Percentiles rank a stretch among this genome's conserved stretches.
Evolutionary conservation across 805 yeast genomes (phyloP).

Genomic region (Barnettozyma wickerhamii): DNA sequence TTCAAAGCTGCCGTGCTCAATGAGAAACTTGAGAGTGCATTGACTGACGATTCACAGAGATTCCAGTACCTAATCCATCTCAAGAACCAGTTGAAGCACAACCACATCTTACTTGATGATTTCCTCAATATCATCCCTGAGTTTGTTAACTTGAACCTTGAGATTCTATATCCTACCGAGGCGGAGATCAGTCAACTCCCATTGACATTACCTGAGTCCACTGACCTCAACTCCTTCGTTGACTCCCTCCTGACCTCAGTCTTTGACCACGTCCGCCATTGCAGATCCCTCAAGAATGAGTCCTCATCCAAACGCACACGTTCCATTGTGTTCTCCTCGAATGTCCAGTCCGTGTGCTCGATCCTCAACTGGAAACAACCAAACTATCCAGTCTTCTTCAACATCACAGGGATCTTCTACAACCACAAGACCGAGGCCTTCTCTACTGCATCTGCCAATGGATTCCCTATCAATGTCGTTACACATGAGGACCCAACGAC

Average conservation of each 20-base stretch:
- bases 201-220: conserved; percentile 34
- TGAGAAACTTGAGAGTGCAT: conserved; percentile 16
- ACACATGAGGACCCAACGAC: conserved; percentile 40
- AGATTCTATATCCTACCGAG: conserved; percentile 70
- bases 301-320: conserved; percentile 36
- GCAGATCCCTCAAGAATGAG: conserved; percentile 30
- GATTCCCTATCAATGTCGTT: conserved; percentile 26
- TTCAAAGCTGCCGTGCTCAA: neutral
- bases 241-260: conserved; percentile 68
- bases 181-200: conserved; percentile 39
- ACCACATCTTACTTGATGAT: conserved; percentile 54
- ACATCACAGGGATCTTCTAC: conserved; percentile 62
- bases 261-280: conserved; percentile 65
- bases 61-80: conserved; percentile 4
- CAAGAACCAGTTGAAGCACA: conserved; percentile 17
- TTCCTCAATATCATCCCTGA: conserved; percentile 53
- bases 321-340: conserved; percentile 78
- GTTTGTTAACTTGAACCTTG: conserved; percentile 64
- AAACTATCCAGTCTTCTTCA: conserved; percentile 88
- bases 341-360: conserved; percentile 87
- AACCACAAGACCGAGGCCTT: conserved; percentile 27
- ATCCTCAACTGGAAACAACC: conserved; percentile 98
- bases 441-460: conserved; percentile 38
- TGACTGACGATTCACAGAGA: neutral
- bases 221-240: conserved; percentile 66